Percentiles rank a stretch among this genome's conserved stretches.
These are phyloP conservation scores for Kodamaea fukazawae DNA, from an alignment of 805 yeast species.

Conservation along the genomic window DNA sequence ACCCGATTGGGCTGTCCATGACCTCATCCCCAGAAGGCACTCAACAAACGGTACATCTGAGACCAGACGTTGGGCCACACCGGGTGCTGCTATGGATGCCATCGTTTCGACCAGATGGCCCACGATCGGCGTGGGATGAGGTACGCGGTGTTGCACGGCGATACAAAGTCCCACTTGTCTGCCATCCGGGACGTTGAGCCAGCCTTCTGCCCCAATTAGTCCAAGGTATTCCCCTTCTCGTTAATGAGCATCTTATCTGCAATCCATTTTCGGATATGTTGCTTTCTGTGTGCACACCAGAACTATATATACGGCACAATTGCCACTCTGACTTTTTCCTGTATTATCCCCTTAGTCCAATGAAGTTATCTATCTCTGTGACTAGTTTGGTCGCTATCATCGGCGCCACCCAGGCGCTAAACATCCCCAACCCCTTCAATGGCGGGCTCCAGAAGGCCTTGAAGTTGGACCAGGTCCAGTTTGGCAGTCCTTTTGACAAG, in stretches of 20 bases:
- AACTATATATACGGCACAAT: conserved; percentile 4
- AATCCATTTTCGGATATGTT: too few relatives aligned
- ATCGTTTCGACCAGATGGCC: too few relatives aligned
- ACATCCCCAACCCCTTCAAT: conserved; percentile 21
- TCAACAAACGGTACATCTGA: too few relatives aligned
- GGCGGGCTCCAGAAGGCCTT: conserved; percentile 20
- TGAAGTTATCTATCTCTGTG: conserved; percentile 21
- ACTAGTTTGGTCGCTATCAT: conserved; percentile 18
- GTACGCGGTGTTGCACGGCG: too few relatives aligned
- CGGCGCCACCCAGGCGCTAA: conserved; percentile 20
- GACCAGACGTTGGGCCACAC: too few relatives aligned
- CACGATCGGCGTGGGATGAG: too few relatives aligned
- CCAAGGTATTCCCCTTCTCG: not conserved
- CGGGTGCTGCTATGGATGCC: too few relatives aligned
- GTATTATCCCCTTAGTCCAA: conserved; percentile 6
- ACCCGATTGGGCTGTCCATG: too few relatives aligned
- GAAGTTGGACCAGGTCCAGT: not conserved
- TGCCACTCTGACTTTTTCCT: conserved; percentile 2
- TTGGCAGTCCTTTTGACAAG: conserved; percentile 9
- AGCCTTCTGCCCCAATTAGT: not conserved
- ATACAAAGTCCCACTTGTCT: too few relatives aligned
- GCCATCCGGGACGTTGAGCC: too few relatives aligned
- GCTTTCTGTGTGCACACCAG: conserved; percentile 3
- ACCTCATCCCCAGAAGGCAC: too few relatives aligned
- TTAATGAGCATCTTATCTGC: not conserved